Percentiles rank a stretch among this genome's conserved stretches.
Evolutionary conservation across 1,139 yeast species (phyloP).

Genomic region (Geotrichum reessii): DNA sequence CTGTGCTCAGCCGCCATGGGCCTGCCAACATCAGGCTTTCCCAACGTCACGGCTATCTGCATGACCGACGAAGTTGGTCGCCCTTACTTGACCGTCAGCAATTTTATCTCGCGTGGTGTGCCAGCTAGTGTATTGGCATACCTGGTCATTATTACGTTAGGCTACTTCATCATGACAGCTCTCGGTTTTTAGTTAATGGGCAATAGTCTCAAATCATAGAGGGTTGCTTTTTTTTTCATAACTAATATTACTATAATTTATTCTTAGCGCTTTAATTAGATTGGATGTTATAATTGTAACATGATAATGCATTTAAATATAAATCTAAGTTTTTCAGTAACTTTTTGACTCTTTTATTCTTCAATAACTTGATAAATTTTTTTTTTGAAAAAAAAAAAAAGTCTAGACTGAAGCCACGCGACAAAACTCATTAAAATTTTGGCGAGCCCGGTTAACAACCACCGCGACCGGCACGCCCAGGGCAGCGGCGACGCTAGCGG

Average conservation of each 20-base stretch:
- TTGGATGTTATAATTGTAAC: too few species aligned
- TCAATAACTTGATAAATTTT: background rate
- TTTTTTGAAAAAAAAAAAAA: too few species aligned
- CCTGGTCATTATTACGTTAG: constrained; percentile 64
- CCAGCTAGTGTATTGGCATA: constrained; percentile 77
- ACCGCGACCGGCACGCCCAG: background rate
- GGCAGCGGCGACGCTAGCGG: background rate
- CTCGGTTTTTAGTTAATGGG: constrained; percentile 36
- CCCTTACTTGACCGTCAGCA: constrained; percentile 74
- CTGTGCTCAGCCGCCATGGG: constrained; percentile 94
- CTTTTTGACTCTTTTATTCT: too few species aligned
- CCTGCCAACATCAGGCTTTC: constrained; percentile 93
- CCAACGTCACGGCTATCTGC: constrained; percentile 91
- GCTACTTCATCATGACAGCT: constrained; percentile 64
- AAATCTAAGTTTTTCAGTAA: too few species aligned
- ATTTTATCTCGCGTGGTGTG: constrained; percentile 81
- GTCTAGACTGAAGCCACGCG: background rate
- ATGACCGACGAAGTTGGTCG: constrained; percentile 86
- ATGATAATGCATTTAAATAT: too few species aligned
- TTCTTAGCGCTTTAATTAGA: background rate
- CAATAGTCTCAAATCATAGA: too few species aligned
- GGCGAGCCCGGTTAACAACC: background rate
- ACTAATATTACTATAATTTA: background rate
- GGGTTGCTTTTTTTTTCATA: constrained; percentile 11
- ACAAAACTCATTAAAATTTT: background rate